These are phyloP conservation scores for Zhuliangozyma blackwelliae DNA, from an alignment of 1,139 yeast species.

Conservation along the genomic window DNA sequence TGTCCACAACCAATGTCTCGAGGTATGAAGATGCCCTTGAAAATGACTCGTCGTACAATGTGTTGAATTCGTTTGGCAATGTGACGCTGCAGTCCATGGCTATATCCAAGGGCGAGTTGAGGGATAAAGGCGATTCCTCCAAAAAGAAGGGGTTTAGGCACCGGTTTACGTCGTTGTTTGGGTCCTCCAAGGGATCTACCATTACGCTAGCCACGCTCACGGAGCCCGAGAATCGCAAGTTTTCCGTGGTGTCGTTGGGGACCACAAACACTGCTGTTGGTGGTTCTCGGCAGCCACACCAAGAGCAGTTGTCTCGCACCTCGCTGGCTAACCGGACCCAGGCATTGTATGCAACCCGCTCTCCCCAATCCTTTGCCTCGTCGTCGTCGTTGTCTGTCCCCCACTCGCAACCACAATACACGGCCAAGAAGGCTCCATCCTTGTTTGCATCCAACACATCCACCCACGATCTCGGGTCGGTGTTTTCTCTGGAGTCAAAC, in stretches of 20 bases:
- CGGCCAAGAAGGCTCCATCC: conserved; percentile 2
- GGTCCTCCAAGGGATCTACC: conserved; percentile 10
- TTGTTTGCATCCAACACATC: conserved; percentile 6
- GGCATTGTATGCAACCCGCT: no score
- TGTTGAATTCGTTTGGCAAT: conserved; percentile 15
- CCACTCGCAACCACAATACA: neutral
- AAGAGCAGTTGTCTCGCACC: no score
- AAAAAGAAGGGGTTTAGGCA: conserved; percentile 24
- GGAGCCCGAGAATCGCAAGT: conserved; percentile 3
- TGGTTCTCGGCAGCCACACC: no score
- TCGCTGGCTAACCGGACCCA: no score
- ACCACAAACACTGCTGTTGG: conserved; percentile 2
- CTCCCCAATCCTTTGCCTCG: no score
- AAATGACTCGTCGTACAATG: conserved; percentile 17
- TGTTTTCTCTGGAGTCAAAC: conserved; percentile 24
- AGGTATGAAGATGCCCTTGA: neutral
- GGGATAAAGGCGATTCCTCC: conserved; percentile 12
- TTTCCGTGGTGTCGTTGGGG: no score
- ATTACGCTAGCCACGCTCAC: conserved; percentile 4
- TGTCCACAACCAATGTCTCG: neutral
- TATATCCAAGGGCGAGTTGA: conserved; percentile 6
- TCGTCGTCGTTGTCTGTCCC: no score
- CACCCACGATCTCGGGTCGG: conserved; percentile 23
- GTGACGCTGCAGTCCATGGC: neutral
- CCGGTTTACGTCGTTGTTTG: conserved; percentile 24